Percentiles rank a stretch among this genome's conserved stretches.
Evolutionary conservation across 1,284 basidiomycete species (phyloP).

Genomic region (Boletus sp.): DNA sequence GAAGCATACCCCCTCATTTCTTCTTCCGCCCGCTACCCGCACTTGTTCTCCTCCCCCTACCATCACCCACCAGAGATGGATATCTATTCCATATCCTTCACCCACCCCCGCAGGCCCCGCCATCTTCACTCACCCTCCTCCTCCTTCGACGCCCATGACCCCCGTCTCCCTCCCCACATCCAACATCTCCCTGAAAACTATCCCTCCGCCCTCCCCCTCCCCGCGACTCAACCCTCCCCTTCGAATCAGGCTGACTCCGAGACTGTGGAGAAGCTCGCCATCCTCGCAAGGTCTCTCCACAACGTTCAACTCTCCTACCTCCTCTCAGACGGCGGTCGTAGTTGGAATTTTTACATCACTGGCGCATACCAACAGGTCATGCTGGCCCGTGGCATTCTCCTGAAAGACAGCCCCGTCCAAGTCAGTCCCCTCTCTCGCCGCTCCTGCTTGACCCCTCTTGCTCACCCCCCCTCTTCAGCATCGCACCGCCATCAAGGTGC

Average conservation of each 20-base stretch:
- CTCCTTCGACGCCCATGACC: slow-evolving; percentile 61
- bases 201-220: slow-evolving; percentile 35
- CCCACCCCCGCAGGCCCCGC: slow-evolving; percentile 76
- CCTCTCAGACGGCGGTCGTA: slow-evolving; percentile 66
- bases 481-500: slow-evolving; percentile 83
- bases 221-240: slow-evolving; percentile 45
- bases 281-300: slow-evolving; percentile 78
- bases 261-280: slow-evolving; percentile 76
- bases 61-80: slow-evolving; percentile 58
- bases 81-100: slow-evolving; percentile 90
- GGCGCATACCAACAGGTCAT: slow-evolving; percentile 94
- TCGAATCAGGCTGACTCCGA: slow-evolving; percentile 56
- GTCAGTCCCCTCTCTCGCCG: slow-evolving; percentile 39
- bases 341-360: slow-evolving; percentile 89
- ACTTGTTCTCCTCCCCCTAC: not conserved
- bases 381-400: slow-evolving; percentile 82
- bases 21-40: slow-evolving; percentile 6
- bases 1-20: slow-evolving; percentile 18
- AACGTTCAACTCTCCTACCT: slow-evolving; percentile 81
- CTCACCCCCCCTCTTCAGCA: slow-evolving; percentile 47
- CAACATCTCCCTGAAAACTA: slow-evolving; percentile 36
- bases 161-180: slow-evolving; percentile 45
- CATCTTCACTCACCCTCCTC: slow-evolving; percentile 56
- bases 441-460: slow-evolving; percentile 14
- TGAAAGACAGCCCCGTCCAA: slow-evolving; percentile 88